Evolutionary conservation across 83 land plant genomes (phyloP).

Genomic region (Isoetes engelmannii): DNA sequence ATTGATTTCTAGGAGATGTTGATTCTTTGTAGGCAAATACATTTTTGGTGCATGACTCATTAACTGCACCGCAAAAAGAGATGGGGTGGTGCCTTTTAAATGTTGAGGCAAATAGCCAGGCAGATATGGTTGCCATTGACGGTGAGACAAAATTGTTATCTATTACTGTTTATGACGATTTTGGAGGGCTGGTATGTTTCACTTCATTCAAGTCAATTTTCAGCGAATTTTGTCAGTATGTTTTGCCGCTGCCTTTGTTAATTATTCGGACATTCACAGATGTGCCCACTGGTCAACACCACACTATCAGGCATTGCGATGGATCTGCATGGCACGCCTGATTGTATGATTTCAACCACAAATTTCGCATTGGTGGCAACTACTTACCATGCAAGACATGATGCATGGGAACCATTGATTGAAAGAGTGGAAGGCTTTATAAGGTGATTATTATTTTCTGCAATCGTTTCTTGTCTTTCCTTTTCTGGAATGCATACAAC

Average conservation of each 20-base stretch:
- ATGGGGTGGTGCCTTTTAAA: neutral
- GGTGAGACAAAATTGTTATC: conserved; percentile 39
- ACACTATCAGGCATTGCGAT: conserved; percentile 49
- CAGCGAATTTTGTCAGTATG: neutral
- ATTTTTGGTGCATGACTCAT: too few relatives aligned
- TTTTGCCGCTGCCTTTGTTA: neutral
- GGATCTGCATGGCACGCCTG: conserved; percentile 59
- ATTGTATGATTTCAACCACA: conserved; percentile 45
- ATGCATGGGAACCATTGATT: conserved; percentile 89
- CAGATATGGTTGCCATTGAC: neutral
- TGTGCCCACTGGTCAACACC: conserved; percentile 76
- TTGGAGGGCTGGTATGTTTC: conserved; percentile 76
- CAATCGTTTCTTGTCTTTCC: too few relatives aligned
- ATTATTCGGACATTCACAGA: conserved; percentile 43
- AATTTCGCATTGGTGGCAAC: conserved; percentile 67
- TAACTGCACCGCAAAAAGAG: neutral
- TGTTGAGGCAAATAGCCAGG: neutral
- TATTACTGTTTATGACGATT: conserved; percentile 83
- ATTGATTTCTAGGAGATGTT: too few relatives aligned
- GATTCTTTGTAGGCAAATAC: too few relatives aligned
- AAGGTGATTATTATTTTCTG: conserved; percentile 48
- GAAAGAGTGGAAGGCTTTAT: conserved; percentile 80
- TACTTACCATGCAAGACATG: conserved; percentile 75
- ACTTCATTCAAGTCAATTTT: conserved; percentile 3
- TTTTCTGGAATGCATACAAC: too few relatives aligned